These are phyloP conservation scores for Globisporangium nodosum DNA, from an alignment of 352 stramenopile species.

Conservation along the genomic window DNA sequence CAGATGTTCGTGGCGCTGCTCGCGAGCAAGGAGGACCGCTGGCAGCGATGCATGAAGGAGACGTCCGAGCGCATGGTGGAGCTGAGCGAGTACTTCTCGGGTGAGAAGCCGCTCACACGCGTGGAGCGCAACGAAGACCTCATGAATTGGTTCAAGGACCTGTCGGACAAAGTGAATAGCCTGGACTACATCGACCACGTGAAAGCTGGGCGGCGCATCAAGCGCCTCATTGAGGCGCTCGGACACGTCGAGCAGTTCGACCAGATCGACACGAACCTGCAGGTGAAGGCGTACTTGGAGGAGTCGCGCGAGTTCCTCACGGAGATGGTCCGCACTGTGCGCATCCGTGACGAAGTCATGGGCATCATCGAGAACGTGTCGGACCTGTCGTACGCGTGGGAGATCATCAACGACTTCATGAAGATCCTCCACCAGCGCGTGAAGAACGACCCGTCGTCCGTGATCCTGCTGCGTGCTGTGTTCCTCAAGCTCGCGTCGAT, in stretches of 20 bases:
- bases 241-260: constrained; percentile 96
- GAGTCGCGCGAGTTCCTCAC: constrained; percentile 91
- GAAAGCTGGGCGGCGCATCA: constrained; percentile 92
- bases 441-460: constrained; percentile 89
- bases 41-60: constrained; percentile 86
- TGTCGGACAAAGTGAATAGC: constrained; percentile 87
- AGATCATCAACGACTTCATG: constrained; percentile 95
- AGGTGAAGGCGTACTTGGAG: constrained; percentile 93
- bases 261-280: constrained; percentile 92
- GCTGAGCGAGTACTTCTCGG: constrained; percentile 92
- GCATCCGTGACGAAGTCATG: constrained; percentile 90
- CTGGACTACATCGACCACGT: constrained; percentile 91
- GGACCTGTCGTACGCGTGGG: constrained; percentile 93
- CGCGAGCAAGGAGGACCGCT: constrained; percentile 88
- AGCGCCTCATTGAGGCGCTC: constrained; percentile 90
- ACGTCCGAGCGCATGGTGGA: constrained; percentile 90
- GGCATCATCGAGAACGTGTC: constrained; percentile 91
- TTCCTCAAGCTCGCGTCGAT: constrained; percentile 95
- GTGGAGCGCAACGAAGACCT: constrained; percentile 93
- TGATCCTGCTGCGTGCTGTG: constrained; percentile 90
- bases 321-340: constrained; percentile 94
- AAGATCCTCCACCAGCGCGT: constrained; percentile 91
- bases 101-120: constrained; percentile 89
- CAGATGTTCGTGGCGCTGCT: constrained; percentile 89
- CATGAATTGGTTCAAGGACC: constrained; percentile 90